phyloP scores from a whole-genome alignment of 75 land plant genomes.

The Pseudotsuga menziesii region DNA sequence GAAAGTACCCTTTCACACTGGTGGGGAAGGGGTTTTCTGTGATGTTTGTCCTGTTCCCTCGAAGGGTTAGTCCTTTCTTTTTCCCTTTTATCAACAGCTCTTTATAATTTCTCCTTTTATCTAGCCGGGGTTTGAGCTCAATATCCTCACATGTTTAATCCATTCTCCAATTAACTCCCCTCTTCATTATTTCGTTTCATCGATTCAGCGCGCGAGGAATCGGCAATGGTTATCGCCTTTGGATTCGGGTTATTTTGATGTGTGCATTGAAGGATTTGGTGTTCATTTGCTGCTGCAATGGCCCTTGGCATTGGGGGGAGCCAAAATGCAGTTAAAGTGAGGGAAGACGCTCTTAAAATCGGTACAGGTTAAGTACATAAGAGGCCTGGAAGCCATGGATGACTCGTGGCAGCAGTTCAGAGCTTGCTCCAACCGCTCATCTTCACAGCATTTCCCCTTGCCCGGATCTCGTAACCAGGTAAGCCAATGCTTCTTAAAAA shows the following conservation, averaged over 20 bases:
- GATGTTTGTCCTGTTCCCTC: no score
- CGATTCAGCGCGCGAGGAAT: neutral
- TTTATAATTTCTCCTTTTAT: neutral
- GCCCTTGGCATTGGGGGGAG: constrained; percentile 1
- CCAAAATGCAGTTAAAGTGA: neutral
- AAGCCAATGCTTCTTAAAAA: neutral
- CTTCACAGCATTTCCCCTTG: constrained; percentile 11
- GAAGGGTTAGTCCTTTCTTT: neutral
- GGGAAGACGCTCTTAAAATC: neutral
- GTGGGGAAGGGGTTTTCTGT: neutral
- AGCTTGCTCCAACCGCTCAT: constrained; percentile 2
- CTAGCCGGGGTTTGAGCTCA: constrained; percentile 8
- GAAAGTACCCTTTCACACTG: constrained; percentile 9
- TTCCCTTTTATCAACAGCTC: neutral
- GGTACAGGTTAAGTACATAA: neutral
- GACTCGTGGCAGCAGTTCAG: constrained; percentile 1
- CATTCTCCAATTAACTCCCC: neutral
- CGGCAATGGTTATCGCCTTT: neutral
- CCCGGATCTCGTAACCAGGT: constrained; percentile 14
- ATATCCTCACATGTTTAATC: constrained; percentile 5
- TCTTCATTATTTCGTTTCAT: neutral
- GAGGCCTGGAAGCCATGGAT: constrained; percentile 2
- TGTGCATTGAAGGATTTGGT: neutral
- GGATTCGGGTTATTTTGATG: neutral
- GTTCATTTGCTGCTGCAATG: neutral